Evolutionary conservation across 345 rosid species (phyloP).

Genomic region (Anastatica hierochuntica): DNA sequence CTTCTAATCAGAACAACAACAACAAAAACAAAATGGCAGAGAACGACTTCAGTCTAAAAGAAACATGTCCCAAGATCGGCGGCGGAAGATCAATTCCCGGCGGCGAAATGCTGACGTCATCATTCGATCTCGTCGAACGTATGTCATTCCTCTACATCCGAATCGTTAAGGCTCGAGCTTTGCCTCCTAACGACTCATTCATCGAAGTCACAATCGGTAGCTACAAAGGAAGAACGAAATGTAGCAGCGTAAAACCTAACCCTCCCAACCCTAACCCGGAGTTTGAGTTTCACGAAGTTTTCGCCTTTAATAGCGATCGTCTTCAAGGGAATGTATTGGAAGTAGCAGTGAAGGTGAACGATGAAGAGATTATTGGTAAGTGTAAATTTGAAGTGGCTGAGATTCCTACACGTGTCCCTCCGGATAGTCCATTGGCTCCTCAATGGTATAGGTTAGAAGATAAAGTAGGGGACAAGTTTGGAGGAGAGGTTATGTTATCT

Average conservation of each 20-base stretch:
- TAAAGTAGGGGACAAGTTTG: slow-evolving; percentile 5
- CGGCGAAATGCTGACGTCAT: slow-evolving; percentile 32
- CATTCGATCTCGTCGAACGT: slow-evolving; percentile 43
- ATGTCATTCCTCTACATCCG: slow-evolving; percentile 32
- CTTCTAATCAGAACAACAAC: not conserved
- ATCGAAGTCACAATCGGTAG: slow-evolving; percentile 28
- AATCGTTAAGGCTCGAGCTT: slow-evolving; percentile 28
- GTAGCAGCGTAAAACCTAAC: not conserved
- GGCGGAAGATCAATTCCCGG: slow-evolving; percentile 25
- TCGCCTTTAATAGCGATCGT: slow-evolving; percentile 34
- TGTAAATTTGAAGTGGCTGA: slow-evolving; percentile 22
- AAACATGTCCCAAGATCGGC: slow-evolving; percentile 34
- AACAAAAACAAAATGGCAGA: slow-evolving; percentile 13
- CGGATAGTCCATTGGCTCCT: slow-evolving; percentile 31
- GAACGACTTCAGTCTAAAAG: slow-evolving; percentile 36
- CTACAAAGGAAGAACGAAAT: slow-evolving; percentile 26
- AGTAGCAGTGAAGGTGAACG: slow-evolving; percentile 25
- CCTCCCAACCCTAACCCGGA: slow-evolving; percentile 16
- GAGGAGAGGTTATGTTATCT: slow-evolving; percentile 38
- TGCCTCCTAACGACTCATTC: slow-evolving; percentile 23
- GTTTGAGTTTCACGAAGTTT: slow-evolving; percentile 34
- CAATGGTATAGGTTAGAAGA: slow-evolving; percentile 36
- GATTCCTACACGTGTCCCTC: slow-evolving; percentile 31
- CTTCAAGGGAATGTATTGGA: slow-evolving; percentile 33
- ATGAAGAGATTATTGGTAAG: slow-evolving; percentile 24